A percentile compares a stretch with the other conserved stretches of the same genome.
phyloP scores from a whole-genome alignment of 2,329 filamentous ascomycete genomes.

The Cadophora gregata region DNA sequence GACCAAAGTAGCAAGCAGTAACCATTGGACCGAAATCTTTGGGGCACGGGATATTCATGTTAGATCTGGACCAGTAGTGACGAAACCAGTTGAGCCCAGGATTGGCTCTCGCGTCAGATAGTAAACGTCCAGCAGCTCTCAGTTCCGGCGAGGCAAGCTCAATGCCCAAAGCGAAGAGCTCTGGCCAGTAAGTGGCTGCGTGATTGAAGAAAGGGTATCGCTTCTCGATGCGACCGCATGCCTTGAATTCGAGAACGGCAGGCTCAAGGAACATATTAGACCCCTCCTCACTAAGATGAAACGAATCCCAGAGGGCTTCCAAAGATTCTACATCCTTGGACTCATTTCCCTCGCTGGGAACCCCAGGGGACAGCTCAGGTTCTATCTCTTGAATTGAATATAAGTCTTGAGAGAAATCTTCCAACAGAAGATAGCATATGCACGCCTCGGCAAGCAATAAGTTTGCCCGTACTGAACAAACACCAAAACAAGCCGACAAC shows the following conservation, averaged over 20 bases:
- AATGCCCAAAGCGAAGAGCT: conserved; percentile 40
- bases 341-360: neutral
- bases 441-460: conserved; percentile 25
- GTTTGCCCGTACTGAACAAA: conserved; percentile 20
- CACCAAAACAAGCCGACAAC: conserved; percentile 19
- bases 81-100: conserved; percentile 45
- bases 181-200: too few relatives aligned
- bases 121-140: neutral
- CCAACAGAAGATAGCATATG: conserved; percentile 44
- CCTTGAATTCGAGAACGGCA: too few relatives aligned
- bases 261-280: too few relatives aligned
- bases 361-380: conserved; percentile 28
- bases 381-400: conserved; percentile 33
- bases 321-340: neutral
- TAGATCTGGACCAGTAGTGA: conserved; percentile 41
- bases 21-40: conserved; percentile 37
- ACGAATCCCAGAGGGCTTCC: too few relatives aligned
- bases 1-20: conserved; percentile 46
- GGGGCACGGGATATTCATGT: conserved; percentile 37
- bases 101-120: conserved; percentile 25
- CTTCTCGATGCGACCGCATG: too few relatives aligned
- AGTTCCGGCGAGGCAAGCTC: conserved; percentile 1
- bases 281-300: too few relatives aligned
- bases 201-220: too few relatives aligned
- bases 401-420: conserved; percentile 44